A percentile compares a stretch with the other conserved stretches of the same genome.
These are phyloP conservation scores for Talaromyces nanjingensis DNA, from an alignment of 495 filamentous ascomycete species.

Conservation along the genomic window DNA sequence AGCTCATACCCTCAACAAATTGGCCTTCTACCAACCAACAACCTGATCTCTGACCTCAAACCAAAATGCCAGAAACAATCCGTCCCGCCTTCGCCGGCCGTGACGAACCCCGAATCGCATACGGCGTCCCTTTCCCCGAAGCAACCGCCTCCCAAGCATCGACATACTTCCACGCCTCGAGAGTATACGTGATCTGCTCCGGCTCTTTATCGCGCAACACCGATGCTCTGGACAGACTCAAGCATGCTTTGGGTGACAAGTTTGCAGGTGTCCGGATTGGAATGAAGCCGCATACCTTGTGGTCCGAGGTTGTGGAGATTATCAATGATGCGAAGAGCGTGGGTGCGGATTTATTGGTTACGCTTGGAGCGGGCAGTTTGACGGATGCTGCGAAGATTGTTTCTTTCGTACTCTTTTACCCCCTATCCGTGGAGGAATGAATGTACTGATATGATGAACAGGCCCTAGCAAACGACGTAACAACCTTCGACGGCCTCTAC, in stretches of 20 bases:
- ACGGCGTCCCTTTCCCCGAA: constrained; percentile 44
- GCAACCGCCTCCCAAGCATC: constrained; percentile 42
- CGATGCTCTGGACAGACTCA: constrained; percentile 36
- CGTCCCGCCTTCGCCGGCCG: constrained; percentile 31
- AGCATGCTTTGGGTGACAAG: constrained; percentile 34
- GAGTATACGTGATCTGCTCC: constrained; percentile 56
- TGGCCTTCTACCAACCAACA: not conserved
- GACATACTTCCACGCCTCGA: constrained; percentile 43
- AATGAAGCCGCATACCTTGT: constrained; percentile 53
- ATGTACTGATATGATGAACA: no score
- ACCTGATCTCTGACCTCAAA: not conserved
- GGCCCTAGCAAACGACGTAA: constrained; percentile 43
- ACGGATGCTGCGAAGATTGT: constrained; percentile 58
- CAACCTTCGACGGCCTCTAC: constrained; percentile 34
- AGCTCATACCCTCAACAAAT: not conserved
- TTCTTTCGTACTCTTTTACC: constrained; percentile 33
- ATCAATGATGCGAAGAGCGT: constrained; percentile 37
- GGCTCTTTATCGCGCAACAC: constrained; percentile 51
- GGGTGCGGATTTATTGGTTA: constrained; percentile 50
- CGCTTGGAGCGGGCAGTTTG: constrained; percentile 53
- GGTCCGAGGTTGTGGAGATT: constrained; percentile 52
- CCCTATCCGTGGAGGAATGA: no score
- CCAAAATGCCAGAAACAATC: constrained; percentile 23
- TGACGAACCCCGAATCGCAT: constrained; percentile 36
- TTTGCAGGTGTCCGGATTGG: constrained; percentile 48